Base-by-base conservation (phyloP, 805 yeast genomes). In the Metschnikowia lochheadii region DNA sequence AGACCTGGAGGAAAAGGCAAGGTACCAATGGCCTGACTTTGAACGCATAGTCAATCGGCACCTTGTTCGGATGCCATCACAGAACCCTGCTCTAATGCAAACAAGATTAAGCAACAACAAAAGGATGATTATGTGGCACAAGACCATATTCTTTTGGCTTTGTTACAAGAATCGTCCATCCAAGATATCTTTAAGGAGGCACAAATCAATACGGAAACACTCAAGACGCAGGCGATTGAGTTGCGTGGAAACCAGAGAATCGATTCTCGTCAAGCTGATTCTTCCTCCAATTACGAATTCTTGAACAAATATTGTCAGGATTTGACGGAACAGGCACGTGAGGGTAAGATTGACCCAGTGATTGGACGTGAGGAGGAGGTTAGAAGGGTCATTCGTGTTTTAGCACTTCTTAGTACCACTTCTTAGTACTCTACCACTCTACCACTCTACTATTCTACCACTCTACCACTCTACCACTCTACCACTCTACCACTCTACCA, bases 341-440 rank as follows among this genome's bases (percentile, higher is more conserved):
- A 87, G 64, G 99, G 99, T 64, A 89, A 88, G 66, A 83, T 94
- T 52, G 99, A 94, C 69, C 99, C 99, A 3, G 99, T 94, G 40
- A 94, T 94, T 65, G 99, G 99, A 50, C 87, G 99, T 74, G 99
- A 94, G 68, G 99, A 94, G 70, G 99, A 94, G 73, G 94, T 94
- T 58, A 82, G 98, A 72, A 80, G 97, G 58, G 89, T 96, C 32
- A 92, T 94, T 52, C 81, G 98, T 54, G 96, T 94, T 3, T 77
- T 94, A 53, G 91, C 99, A n/a, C n/a, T n/a, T n/a, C n/a, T n/a
- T n/a, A n/a, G n/a, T n/a, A n/a, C n/a, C n/a, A n/a, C n/a, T n/a
- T n/a, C n/a, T n/a, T n/a, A n/a, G n/a, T n/a, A n/a, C n/a, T n/a
- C n/a, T n/a, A n/a, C n/a, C n/a, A n/a, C n/a, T n/a, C n/a, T n/a